Conservation (phyloP, 371 early-diverging fungal species). For the Dichotomocladium elegans region DNA sequence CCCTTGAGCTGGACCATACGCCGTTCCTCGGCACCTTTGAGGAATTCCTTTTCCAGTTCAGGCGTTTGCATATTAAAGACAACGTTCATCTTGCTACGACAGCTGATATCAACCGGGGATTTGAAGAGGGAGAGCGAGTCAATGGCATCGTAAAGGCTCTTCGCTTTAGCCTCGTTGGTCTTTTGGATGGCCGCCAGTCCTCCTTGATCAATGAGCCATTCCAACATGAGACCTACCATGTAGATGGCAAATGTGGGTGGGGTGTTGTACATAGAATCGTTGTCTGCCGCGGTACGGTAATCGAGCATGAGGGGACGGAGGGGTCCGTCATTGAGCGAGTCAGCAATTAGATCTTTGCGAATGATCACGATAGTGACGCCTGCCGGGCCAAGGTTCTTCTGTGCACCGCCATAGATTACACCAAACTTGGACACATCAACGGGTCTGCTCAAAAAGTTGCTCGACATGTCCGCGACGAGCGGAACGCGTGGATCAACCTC, state of each 20-base stretch:
- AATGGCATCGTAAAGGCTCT: conserved; percentile 68
- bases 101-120: conserved; percentile 60
- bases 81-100: conserved; percentile 88
- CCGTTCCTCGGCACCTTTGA: conserved; percentile 72
- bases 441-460: conserved; percentile 86
- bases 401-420: conserved; percentile 92
- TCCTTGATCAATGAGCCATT: conserved; percentile 77
- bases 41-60: conserved; percentile 77
- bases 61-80: conserved; percentile 74
- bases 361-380: conserved; percentile 92
- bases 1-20: conserved; percentile 89
- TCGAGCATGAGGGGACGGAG: conserved; percentile 83
- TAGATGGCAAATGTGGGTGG: conserved; percentile 96
- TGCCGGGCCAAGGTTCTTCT: conserved; percentile 96
- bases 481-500: conserved; percentile 67
- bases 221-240: conserved; percentile 82
- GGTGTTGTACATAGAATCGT: conserved; percentile 92
- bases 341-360: conserved; percentile 80
- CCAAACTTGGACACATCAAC: conserved; percentile 83
- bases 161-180: conserved; percentile 63
- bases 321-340: conserved; percentile 33
- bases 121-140: conserved; percentile 63
- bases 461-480: conserved; percentile 92
- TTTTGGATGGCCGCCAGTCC: conserved; percentile 68
- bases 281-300: conserved; percentile 75